Percentiles rank a stretch among this genome's conserved stretches.
Evolutionary conservation across 2,329 filamentous ascomycete species (phyloP).

Genomic region (Xenosphaeropsis pyriputrescens): DNA sequence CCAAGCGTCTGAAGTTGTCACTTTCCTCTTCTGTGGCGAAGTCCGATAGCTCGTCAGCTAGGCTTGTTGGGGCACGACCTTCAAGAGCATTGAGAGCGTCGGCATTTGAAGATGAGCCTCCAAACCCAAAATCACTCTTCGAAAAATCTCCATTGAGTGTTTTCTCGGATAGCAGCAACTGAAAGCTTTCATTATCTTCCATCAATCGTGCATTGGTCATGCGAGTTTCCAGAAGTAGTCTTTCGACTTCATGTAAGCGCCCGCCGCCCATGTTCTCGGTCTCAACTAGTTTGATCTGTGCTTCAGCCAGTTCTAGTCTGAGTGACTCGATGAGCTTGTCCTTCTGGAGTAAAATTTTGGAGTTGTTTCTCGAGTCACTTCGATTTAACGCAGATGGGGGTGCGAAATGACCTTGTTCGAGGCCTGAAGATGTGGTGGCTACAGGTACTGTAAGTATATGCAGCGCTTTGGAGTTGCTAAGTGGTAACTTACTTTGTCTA

Average conservation of each 20-base stretch:
- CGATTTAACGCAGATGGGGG: constrained; percentile 72
- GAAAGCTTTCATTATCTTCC: constrained; percentile 98
- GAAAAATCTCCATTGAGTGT: constrained; percentile 89
- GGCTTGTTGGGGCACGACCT: constrained; percentile 40
- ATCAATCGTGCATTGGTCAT: constrained; percentile 93
- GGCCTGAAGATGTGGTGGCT: constrained; percentile 40
- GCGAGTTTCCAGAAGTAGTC: constrained; percentile 75
- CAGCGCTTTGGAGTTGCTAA: not conserved
- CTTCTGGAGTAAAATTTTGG: constrained; percentile 83
- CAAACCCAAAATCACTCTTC: constrained; percentile 67
- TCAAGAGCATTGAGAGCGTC: constrained; percentile 51
- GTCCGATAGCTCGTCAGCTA: constrained; percentile 82
- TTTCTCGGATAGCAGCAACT: constrained; percentile 85
- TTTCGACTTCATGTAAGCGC: constrained; percentile 78
- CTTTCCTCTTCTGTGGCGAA: constrained; percentile 43
- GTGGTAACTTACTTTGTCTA: constrained; percentile 34
- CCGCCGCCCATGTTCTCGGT: constrained; percentile 87
- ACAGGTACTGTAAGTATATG: constrained; percentile 6
- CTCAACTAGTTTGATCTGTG: constrained; percentile 89
- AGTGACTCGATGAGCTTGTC: constrained; percentile 92
- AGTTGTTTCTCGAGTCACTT: constrained; percentile 80
- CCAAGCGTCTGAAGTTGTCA: constrained; percentile 51
- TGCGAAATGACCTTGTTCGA: constrained; percentile 70
- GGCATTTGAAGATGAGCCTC: constrained; percentile 41
- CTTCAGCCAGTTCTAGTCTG: constrained; percentile 81